A percentile compares a stretch with the other conserved stretches of the same genome.
Conservation (phyloP, 2,329 filamentous ascomycete species). For the Colletotrichum cereale region DNA sequence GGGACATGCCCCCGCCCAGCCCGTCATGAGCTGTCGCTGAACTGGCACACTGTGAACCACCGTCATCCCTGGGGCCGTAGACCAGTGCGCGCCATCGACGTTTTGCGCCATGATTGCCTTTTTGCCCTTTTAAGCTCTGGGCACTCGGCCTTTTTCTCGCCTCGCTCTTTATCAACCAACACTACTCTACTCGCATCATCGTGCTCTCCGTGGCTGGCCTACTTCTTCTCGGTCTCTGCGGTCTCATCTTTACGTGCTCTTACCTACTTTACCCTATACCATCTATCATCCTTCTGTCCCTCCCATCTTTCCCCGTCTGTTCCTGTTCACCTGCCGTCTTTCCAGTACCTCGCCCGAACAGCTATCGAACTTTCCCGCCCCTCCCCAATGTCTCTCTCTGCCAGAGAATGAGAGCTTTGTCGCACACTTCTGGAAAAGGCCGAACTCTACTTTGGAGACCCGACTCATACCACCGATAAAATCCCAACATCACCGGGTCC, state of each 20-base stretch:
- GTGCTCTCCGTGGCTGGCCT: constrained; percentile 11
- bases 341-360: neutral
- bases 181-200: constrained; percentile 25
- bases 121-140: constrained; percentile 1
- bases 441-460: constrained; percentile 36
- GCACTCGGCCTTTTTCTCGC: neutral
- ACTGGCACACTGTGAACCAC: constrained; percentile 25
- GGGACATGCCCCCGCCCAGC: neutral
- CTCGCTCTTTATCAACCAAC: constrained; percentile 31
- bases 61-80: constrained; percentile 31
- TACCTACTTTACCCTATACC: neutral
- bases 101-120: constrained; percentile 13
- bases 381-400: constrained; percentile 28
- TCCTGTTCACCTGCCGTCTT: neutral
- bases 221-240: neutral
- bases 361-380: neutral
- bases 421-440: constrained; percentile 37
- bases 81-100: constrained; percentile 21
- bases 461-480: constrained; percentile 37
- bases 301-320: neutral
- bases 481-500: constrained; percentile 4
- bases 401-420: constrained; percentile 38
- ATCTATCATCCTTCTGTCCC: neutral
- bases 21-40: constrained; percentile 24
- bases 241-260: neutral